Conservation (phyloP, 1,284 basidiomycete genomes). For the Xanthoconium separans region DNA sequence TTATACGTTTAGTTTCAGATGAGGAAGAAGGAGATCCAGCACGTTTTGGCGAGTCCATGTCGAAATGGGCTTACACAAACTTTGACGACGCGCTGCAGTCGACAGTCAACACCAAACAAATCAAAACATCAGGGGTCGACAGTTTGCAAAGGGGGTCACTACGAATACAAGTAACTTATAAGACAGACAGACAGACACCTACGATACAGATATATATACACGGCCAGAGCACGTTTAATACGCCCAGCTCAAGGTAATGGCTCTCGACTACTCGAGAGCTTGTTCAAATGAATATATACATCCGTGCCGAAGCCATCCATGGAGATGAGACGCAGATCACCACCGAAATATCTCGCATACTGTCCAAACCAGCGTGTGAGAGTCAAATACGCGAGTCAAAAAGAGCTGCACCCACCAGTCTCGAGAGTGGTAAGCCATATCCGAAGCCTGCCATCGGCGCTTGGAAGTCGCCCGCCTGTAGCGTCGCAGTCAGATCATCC, state of each 20-base stretch:
- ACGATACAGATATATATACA: conserved; percentile 1
- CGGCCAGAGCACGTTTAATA: neutral
- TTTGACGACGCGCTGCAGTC: conserved; percentile 3
- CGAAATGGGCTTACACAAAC: conserved; percentile 23
- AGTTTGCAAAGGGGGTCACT: neutral
- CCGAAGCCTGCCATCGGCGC: conserved; percentile 98
- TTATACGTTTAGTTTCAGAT: conserved; percentile 64
- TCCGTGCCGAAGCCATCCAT: conserved; percentile 97
- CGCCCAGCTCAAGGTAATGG: conserved; percentile 52
- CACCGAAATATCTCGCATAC: conserved; percentile 96
- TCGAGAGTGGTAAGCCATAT: conserved; percentile 87
- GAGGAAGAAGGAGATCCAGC: conserved; percentile 61
- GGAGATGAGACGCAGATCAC: conserved; percentile 90
- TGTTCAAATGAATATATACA: conserved; percentile 88
- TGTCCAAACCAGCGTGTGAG: conserved; percentile 31
- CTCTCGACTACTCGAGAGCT: conserved; percentile 77
- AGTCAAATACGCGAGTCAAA: neutral
- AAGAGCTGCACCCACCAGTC: conserved; percentile 58
- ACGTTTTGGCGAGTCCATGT: conserved; percentile 74
- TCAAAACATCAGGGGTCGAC: conserved; percentile 23
- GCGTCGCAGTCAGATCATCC: neutral
- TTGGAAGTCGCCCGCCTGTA: conserved; percentile 82
- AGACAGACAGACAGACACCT: neutral
- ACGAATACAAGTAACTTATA: neutral
- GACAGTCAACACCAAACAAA: conserved; percentile 12